A percentile compares a stretch with the other conserved stretches of the same genome.
phyloP scores from a whole-genome alignment of 2,329 filamentous ascomycete species.

The Fusarium setosum region DNA sequence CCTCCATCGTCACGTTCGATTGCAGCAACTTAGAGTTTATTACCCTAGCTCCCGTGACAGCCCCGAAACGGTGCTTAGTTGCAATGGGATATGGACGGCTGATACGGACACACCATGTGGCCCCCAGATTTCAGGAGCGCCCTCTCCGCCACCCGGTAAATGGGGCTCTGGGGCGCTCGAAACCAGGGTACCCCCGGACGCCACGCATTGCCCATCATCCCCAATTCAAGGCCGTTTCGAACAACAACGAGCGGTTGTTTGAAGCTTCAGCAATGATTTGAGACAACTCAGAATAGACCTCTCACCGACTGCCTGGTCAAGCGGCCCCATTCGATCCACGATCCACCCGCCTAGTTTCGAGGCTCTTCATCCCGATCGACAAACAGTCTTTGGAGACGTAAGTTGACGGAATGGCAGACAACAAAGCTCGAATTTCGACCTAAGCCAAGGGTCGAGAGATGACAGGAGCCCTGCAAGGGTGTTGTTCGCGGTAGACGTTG shows the following conservation, averaged over 20 bases:
- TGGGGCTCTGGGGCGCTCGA: slow-evolving; percentile 15
- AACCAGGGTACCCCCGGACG: slow-evolving; percentile 14
- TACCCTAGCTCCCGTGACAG: slow-evolving; percentile 14
- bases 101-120: slow-evolving; percentile 32
- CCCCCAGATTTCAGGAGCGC: slow-evolving; percentile 44
- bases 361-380: not conserved
- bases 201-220: slow-evolving; percentile 27
- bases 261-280: slow-evolving; percentile 5
- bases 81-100: not conserved
- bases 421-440: not conserved
- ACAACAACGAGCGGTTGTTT: slow-evolving; percentile 5
- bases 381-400: not conserved
- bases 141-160: slow-evolving; percentile 25
- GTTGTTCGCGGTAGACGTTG: not conserved
- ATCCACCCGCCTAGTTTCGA: not conserved
- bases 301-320: not conserved
- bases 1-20: not conserved
- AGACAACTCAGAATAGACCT: slow-evolving; percentile 5
- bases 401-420: not conserved
- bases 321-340: not conserved
- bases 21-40: slow-evolving; percentile 4
- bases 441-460: not conserved
- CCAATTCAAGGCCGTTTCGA: slow-evolving; percentile 11
- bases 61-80: slow-evolving; percentile 15
- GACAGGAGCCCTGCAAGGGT: not conserved